Percentiles rank a stretch among this genome's conserved stretches.
These are phyloP conservation scores for Noccaea bulbosa DNA, from an alignment of 345 rosid species.

Conservation along the genomic window DNA sequence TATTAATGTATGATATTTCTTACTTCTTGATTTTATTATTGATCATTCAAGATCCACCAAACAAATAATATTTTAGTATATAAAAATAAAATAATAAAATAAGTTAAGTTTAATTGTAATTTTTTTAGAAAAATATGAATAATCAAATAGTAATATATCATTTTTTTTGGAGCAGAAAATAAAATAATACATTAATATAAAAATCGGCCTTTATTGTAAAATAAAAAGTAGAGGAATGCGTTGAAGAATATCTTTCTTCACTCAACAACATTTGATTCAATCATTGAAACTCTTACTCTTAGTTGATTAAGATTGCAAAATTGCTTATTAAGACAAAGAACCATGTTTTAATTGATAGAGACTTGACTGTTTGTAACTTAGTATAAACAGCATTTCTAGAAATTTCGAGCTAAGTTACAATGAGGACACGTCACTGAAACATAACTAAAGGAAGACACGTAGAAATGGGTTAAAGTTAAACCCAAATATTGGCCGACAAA, in stretches of 20 bases:
- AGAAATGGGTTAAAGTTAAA: conserved; percentile 32
- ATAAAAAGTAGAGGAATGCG: too few relatives aligned
- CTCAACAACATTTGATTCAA: neutral
- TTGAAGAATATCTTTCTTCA: neutral
- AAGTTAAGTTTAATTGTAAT: neutral
- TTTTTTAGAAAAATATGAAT: neutral
- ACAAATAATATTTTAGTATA: too few relatives aligned
- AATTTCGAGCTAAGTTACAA: neutral
- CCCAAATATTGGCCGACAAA: conserved; percentile 38
- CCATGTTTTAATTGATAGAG: conserved; percentile 11
- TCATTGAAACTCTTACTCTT: neutral
- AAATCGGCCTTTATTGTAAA: too few relatives aligned
- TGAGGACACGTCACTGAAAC: conserved; percentile 2
- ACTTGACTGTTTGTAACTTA: conserved; percentile 24
- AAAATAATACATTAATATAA: too few relatives aligned
- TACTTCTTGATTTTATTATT: too few relatives aligned
- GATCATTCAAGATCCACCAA: too few relatives aligned
- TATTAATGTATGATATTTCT: too few relatives aligned
- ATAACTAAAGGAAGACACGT: conserved; percentile 2
- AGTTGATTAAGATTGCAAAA: neutral
- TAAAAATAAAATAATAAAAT: neutral
- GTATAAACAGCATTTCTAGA: conserved; percentile 1
- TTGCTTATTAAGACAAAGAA: conserved; percentile 16
- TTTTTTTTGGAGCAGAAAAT: too few relatives aligned
- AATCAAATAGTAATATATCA: too few relatives aligned